Evolutionary conservation across 2,329 filamentous ascomycete species (phyloP).

Genomic region (Diaporthe australafricana): DNA sequence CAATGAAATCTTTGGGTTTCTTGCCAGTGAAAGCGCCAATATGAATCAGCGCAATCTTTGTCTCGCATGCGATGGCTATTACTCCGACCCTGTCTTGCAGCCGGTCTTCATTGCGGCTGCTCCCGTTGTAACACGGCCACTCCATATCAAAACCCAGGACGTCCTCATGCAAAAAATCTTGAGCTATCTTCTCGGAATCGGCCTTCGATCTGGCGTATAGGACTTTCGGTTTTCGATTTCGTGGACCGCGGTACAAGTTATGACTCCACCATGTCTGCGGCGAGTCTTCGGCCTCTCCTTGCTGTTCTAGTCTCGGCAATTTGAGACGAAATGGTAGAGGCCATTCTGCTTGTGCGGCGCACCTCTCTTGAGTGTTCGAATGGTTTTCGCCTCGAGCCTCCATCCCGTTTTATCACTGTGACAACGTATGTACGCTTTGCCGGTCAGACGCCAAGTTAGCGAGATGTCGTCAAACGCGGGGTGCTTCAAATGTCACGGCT

Average conservation of each 20-base stretch:
- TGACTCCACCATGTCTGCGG: constrained; percentile 9
- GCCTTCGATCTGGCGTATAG: not conserved
- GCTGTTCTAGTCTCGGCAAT: not conserved
- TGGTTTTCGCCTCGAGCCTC: not conserved
- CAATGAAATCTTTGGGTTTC: constrained; percentile 12
- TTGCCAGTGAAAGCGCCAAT: constrained; percentile 35
- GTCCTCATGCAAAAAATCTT: not conserved
- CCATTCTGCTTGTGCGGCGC: constrained; percentile 13
- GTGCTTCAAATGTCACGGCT: not conserved
- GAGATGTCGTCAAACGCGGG: not conserved
- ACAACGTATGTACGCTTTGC: not conserved
- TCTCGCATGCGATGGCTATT: constrained; percentile 19
- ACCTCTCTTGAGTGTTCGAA: not conserved
- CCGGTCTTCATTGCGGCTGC: not conserved
- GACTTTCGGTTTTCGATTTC: constrained; percentile 11
- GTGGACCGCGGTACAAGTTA: constrained; percentile 17
- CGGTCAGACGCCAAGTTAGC: not conserved
- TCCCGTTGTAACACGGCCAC: constrained; percentile 17
- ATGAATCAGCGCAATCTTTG: constrained; percentile 20
- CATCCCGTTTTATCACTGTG: not conserved
- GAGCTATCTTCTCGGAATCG: not conserved
- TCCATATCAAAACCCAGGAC: constrained; percentile 20
- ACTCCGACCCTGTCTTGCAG: constrained; percentile 15
- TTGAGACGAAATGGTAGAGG: not conserved
- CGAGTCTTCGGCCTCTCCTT: not conserved